phyloP scores from a whole-genome alignment of 2,329 filamentous ascomycete genomes.

The Lachnellula subtilissima region DNA sequence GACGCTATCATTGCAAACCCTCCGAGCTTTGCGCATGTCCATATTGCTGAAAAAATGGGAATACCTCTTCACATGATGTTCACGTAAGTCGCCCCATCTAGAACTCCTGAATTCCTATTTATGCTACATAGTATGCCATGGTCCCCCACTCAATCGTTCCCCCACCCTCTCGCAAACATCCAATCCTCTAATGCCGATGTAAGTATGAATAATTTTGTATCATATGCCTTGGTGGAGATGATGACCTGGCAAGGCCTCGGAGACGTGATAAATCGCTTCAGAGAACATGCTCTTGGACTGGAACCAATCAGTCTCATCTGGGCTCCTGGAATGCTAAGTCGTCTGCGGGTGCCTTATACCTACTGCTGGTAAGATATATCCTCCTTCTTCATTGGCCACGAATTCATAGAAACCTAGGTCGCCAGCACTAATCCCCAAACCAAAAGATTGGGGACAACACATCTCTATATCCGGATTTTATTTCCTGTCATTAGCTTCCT shows the following conservation, averaged over 20 bases:
- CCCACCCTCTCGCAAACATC: conserved; percentile 66
- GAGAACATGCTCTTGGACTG: conserved; percentile 67
- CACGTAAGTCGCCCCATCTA: conserved; percentile 52
- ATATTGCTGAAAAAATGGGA: conserved; percentile 69
- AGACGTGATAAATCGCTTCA: conserved; percentile 85
- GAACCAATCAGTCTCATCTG: conserved; percentile 75
- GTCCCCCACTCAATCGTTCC: conserved; percentile 65
- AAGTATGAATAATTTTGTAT: conserved; percentile 62
- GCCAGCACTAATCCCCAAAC: conserved; percentile 71
- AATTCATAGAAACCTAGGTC: conserved; percentile 42
- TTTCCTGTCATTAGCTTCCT: conserved; percentile 64
- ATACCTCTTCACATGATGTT: conserved; percentile 84
- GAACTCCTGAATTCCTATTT: conserved; percentile 1
- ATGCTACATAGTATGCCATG: conserved; percentile 53
- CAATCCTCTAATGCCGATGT: conserved; percentile 59
- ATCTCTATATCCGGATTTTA: conserved; percentile 74
- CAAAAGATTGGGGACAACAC: conserved; percentile 67
- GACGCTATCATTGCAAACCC: conserved; percentile 78
- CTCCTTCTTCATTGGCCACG: no score
- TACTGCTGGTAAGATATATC: conserved; percentile 66
- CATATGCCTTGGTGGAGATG: conserved; percentile 65
- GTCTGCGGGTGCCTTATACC: conserved; percentile 75
- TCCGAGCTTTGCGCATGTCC: conserved; percentile 71
- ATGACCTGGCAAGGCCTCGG: conserved; percentile 75
- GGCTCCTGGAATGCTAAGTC: conserved; percentile 73